Base-by-base conservation (phyloP, 192 early-diverging fungal species). In the Podila minutissima region DNA sequence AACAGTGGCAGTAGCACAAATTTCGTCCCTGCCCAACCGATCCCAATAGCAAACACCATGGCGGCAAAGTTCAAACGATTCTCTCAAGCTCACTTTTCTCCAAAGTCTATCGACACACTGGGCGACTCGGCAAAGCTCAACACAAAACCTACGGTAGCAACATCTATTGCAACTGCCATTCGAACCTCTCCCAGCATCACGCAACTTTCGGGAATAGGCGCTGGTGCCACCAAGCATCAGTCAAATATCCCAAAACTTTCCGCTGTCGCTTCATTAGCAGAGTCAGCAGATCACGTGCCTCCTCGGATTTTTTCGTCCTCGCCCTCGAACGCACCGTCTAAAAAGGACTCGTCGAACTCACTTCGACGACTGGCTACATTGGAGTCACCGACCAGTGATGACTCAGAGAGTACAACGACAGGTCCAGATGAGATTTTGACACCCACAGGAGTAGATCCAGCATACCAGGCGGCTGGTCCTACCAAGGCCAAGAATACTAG, bases 41-140 rank as follows among this genome's bases (percentile, higher is more conserved):
- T 49, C 31, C 64, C 59, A 2, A 71, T 71, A 9, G 69, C 69
- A 13, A 57, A 70, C 11, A 68, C 75, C 6, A 63, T 79, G 37
- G 75, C 75, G 0, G 71, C 75, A 6, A 79, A 79, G 26, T 79
- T 79, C 66, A 79, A 79, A 69, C 64, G 75, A 53, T 79, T 79
- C 58, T 79, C 75, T 1, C 75, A 79, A 38, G 75, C 75, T 2
- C 75, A 79, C 29, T 79, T 79, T 58, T 63, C 75, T 13, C 63
- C 70, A 32, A 59, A 33, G 33, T 71, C 75, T 10, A 35, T 59
- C 22, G 75, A 79, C 1, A 63, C 66, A 3, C 15, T 68, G 15
- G 22, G 50, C 28, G 75, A 79, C 8, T 22, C 70, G 20, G 5
- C 70, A 5, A 79, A 79, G 26, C 60, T 79, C 2, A 79, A 79